phyloP scores from a whole-genome alignment of 768 basidiomycete genomes.

The Boletus edulis region DNA sequence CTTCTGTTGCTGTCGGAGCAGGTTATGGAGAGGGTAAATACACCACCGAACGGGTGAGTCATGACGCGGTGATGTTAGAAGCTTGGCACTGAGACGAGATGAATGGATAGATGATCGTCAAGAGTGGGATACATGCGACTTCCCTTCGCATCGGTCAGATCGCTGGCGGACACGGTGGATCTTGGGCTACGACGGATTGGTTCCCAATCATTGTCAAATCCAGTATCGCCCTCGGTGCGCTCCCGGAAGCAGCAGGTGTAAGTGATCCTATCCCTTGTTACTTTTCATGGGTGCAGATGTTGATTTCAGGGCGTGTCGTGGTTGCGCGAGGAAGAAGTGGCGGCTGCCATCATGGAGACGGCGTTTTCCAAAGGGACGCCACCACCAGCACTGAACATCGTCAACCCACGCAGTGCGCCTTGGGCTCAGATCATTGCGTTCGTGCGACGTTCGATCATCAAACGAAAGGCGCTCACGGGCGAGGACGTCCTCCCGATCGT shows the following conservation, averaged over 20 bases:
- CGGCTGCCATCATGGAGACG: conserved; percentile 31
- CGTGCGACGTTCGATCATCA: conserved; percentile 19
- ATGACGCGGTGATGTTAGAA: not conserved
- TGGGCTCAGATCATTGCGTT: conserved; percentile 32
- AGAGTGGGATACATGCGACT: conserved; percentile 24
- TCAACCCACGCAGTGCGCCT: conserved; percentile 35
- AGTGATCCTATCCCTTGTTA: conserved; percentile 6
- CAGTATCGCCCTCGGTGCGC: conserved; percentile 22
- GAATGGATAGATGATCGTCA: conserved; percentile 22
- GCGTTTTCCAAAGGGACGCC: conserved; percentile 16
- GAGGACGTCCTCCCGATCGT: conserved; percentile 27
- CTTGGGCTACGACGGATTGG: conserved; percentile 47
- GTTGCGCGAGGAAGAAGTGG: conserved; percentile 42
- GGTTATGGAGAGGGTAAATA: conserved; percentile 41
- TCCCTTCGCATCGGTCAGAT: conserved; percentile 36
- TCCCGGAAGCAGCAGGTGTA: conserved; percentile 33
- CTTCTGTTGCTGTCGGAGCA: conserved; percentile 26
- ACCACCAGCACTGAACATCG: conserved; percentile 33
- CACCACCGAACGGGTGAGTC: conserved; percentile 33
- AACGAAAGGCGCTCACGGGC: not conserved
- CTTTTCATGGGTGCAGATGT: not conserved
- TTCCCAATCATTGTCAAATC: conserved; percentile 42
- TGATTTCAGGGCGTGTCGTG: conserved; percentile 32
- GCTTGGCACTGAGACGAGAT: not conserved
- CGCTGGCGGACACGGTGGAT: conserved; percentile 38